These are phyloP conservation scores for Medicago lupulina DNA, from an alignment of 306 rosid species.

Conservation along the genomic window DNA sequence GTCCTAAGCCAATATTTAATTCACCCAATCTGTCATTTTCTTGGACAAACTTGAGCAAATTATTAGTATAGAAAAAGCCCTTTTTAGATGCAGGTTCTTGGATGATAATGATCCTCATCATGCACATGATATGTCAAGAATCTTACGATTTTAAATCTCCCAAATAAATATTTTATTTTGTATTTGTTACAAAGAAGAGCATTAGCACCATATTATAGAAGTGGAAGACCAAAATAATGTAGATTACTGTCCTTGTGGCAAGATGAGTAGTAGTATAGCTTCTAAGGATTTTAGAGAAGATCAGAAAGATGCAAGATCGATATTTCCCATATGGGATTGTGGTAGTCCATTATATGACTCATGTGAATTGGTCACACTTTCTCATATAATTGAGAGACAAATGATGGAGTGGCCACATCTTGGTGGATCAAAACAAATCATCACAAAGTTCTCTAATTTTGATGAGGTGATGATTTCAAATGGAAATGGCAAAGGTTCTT, in stretches of 20 bases:
- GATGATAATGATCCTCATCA: slow-evolving; percentile 35
- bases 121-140: slow-evolving; percentile 45
- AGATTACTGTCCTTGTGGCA: background rate
- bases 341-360: slow-evolving; percentile 89
- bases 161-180: slow-evolving; percentile 25
- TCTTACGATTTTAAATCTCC: slow-evolving; percentile 17
- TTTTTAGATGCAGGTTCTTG: slow-evolving; percentile 25
- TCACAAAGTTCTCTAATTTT: slow-evolving; percentile 27
- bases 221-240: background rate
- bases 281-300: slow-evolving; percentile 27
- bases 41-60: slow-evolving; percentile 37
- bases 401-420: slow-evolving; percentile 60
- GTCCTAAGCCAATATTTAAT: slow-evolving; percentile 38
- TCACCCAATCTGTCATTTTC: slow-evolving; percentile 54
- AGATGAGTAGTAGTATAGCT: slow-evolving; percentile 42
- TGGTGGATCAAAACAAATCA: slow-evolving; percentile 55
- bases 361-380: slow-evolving; percentile 64
- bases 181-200: background rate
- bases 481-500: slow-evolving; percentile 38
- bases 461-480: slow-evolving; percentile 15
- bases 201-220: slow-evolving; percentile 32
- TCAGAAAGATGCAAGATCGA: slow-evolving; percentile 29
- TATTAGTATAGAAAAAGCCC: slow-evolving; percentile 5
- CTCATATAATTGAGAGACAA: slow-evolving; percentile 72
- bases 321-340: slow-evolving; percentile 68